Evolutionary conservation across 768 basidiomycete genomes (phyloP), one percentile per base, ranked within the genome.

Genomic region (Xerocomus spinulosus): DNA sequence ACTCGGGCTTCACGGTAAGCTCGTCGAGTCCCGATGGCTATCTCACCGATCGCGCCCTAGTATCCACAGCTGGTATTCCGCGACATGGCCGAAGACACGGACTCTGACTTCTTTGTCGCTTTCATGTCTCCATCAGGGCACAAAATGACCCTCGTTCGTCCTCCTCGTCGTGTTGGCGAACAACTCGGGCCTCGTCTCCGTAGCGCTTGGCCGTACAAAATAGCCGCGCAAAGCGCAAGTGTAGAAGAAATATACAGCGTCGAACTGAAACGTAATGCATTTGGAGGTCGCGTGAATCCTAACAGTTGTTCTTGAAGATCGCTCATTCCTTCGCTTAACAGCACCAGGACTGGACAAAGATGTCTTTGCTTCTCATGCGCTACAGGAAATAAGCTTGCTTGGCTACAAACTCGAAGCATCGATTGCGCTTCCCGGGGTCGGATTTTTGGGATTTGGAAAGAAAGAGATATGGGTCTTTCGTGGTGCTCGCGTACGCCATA

Each of bases 401-500:
- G 78, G 81, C 10, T 89, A 77, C 62, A 73, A 75, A 40, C 75
- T 90, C 13, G 79, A 83, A 53, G 82, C 84, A 2, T 77, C 82
- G 18, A 64, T 90, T n/a, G 78, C 81, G 0, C 73, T 90, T 57
- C 80, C 73, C 2, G 58, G 66, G 5, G 48, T 57, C 10, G 69
- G 70, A 5, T 52, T 72, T 24, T 55, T 74, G 40, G 68, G 70
- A 20, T 58, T 77, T 21, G 65, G 70, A 14, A 72, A 74, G 48
- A 77, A 73, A 56, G 85, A 87, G 61, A 56, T 85, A 14, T 79
- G 85, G 69, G 71, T 88, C 21, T 86, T 88, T 70, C 76, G 75
- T 54, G 72, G 81, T 42, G 55, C 45, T 32, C 58, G 57, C 49
- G 47, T 49, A 47, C 67, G 58, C 45, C 53, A 67, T 44, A 56